These are phyloP conservation scores for Epichloe festucae DNA, from an alignment of 2,329 filamentous ascomycete genomes.

Conservation along the genomic window DNA sequence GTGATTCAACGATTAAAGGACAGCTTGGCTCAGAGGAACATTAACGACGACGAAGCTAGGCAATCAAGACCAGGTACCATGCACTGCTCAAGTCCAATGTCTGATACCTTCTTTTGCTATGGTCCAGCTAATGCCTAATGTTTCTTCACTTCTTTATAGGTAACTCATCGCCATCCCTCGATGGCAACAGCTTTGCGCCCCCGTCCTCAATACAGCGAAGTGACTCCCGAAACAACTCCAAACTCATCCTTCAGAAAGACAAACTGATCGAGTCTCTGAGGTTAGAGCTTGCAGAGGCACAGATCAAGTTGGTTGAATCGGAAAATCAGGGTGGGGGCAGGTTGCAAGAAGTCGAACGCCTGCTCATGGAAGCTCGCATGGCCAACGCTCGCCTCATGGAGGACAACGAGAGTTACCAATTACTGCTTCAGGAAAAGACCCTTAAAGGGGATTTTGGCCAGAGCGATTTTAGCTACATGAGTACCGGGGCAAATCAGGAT, in stretches of 20 bases:
- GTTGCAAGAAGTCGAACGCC: conserved; percentile 78
- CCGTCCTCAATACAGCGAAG: conserved; percentile 74
- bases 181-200: conserved; percentile 72
- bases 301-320: conserved; percentile 89
- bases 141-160: conserved; percentile 15
- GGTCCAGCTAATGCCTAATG: conserved; percentile 9
- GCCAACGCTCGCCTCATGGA: conserved; percentile 93
- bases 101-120: not conserved
- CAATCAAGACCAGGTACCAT: conserved; percentile 44
- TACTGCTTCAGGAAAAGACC: conserved; percentile 87
- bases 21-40: conserved; percentile 63
- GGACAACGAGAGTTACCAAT: conserved; percentile 96
- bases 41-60: conserved; percentile 41
- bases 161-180: conserved; percentile 54
- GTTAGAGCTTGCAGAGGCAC: conserved; percentile 83
- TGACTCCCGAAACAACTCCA: conserved; percentile 80
- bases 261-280: conserved; percentile 87
- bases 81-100: not conserved
- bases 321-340: conserved; percentile 86
- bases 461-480: conserved; percentile 64
- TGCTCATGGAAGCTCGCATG: conserved; percentile 85
- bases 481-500: conserved; percentile 45
- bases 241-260: conserved; percentile 86
- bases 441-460: conserved; percentile 91
- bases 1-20: conserved; percentile 90